A percentile compares a stretch with the other conserved stretches of the same genome.
Evolutionary conservation across 345 rosid species (phyloP).

Genomic region (Passiflora organensis): DNA sequence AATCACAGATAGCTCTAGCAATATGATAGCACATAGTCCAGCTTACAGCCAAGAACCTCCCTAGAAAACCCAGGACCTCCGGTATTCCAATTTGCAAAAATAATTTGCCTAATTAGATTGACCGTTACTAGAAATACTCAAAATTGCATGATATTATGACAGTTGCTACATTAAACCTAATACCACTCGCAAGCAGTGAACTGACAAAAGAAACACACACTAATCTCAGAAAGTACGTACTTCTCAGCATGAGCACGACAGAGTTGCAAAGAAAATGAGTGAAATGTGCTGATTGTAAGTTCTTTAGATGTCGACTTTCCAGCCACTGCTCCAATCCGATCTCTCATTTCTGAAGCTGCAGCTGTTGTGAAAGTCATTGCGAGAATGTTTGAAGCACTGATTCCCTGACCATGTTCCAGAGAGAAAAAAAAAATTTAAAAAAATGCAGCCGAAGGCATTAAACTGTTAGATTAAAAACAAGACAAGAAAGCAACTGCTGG

Average conservation of each 20-base stretch:
- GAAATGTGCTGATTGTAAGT: constrained; percentile 83
- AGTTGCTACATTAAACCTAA: too few relatives aligned
- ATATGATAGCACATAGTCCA: not conserved
- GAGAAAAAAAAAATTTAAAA: constrained; percentile 4
- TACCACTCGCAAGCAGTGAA: too few relatives aligned
- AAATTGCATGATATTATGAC: too few relatives aligned
- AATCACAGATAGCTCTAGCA: constrained; percentile 5
- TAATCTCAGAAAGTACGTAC: constrained; percentile 34
- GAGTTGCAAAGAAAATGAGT: constrained; percentile 87
- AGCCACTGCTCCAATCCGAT: constrained; percentile 64
- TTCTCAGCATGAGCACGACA: constrained; percentile 92
- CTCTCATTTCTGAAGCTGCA: constrained; percentile 94
- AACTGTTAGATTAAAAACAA: constrained; percentile 6
- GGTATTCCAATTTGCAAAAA: not conserved
- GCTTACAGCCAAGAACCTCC: constrained; percentile 1
- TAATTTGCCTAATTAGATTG: too few relatives aligned
- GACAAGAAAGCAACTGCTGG: not conserved
- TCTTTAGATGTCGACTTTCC: constrained; percentile 82
- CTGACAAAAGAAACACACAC: constrained; percentile 8
- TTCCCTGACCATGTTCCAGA: constrained; percentile 56
- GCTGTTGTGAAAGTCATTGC: constrained; percentile 99
- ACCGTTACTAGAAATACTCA: too few relatives aligned
- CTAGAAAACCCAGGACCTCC: not conserved
- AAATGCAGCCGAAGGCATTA: not conserved
- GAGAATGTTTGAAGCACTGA: constrained; percentile 71